Conservation (phyloP, 495 filamentous ascomycete species). For the Daldinia grandis region DNA sequence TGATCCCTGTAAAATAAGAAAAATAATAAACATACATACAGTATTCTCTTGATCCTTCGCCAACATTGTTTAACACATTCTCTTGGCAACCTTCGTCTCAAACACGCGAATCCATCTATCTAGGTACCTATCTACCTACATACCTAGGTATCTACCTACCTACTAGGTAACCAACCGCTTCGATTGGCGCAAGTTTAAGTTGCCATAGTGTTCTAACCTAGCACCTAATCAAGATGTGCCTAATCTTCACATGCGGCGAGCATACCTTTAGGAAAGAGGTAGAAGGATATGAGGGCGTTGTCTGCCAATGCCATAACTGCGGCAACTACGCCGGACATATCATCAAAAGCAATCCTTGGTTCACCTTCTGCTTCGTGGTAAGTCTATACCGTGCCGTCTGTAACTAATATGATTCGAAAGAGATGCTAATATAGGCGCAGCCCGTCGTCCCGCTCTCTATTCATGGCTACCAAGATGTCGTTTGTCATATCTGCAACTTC, state of each 20-base stretch:
- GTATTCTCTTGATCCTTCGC: background rate
- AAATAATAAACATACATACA: background rate
- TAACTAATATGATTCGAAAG: background rate
- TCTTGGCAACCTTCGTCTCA: background rate
- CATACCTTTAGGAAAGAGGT: constrained; percentile 64
- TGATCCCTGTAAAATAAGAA: constrained; percentile 2
- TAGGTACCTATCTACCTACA: background rate
- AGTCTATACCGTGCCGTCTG: constrained; percentile 25
- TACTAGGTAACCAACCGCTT: background rate
- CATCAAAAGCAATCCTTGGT: constrained; percentile 64
- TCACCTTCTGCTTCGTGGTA: constrained; percentile 67
- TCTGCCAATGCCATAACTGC: constrained; percentile 66
- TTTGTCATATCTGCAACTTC: constrained; percentile 64
- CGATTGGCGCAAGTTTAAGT: background rate
- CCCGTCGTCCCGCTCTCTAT: constrained; percentile 64
- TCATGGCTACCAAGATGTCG: constrained; percentile 63
- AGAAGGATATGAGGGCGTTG: constrained; percentile 61
- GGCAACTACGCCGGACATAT: constrained; percentile 62
- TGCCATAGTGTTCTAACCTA: background rate
- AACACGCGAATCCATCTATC: background rate
- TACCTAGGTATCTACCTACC: background rate
- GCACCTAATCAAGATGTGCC: constrained; percentile 53
- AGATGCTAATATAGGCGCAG: constrained; percentile 42
- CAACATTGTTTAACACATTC: background rate
- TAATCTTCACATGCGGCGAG: constrained; percentile 67